Conservation (phyloP, 1,139 yeast genomes). For the Suhomyces bokatorum region DNA sequence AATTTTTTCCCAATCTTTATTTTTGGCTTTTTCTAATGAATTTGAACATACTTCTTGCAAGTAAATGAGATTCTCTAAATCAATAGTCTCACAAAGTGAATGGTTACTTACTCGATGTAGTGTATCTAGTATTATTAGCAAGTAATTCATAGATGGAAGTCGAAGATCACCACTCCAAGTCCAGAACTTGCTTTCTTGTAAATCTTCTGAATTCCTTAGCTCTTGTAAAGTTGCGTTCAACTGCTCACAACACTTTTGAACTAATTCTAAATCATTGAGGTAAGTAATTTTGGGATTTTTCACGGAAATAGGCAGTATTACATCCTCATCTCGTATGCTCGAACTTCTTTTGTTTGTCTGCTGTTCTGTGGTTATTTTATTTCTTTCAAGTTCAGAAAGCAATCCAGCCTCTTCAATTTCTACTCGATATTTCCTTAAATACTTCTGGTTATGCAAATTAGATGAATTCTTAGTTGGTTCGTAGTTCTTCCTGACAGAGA, state of each 20-base stretch:
- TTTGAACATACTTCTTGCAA: constrained; percentile 14
- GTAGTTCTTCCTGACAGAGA: constrained; percentile 19
- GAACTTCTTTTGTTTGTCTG: too few species aligned
- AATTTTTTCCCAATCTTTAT: constrained; percentile 7
- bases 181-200: not conserved
- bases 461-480: constrained; percentile 8
- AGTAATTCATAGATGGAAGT: constrained; percentile 3
- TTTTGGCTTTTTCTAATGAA: constrained; percentile 6
- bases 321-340: too few species aligned
- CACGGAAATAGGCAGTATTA: too few species aligned
- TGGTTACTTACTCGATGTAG: constrained; percentile 7
- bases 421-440: constrained; percentile 13
- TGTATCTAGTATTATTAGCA: constrained; percentile 8
- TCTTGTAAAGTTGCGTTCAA: not conserved
- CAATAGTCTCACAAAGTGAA: constrained; percentile 7
- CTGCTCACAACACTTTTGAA: not conserved
- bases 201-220: not conserved
- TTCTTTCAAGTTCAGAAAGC: too few species aligned
- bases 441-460: constrained; percentile 15
- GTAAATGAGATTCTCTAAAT: constrained; percentile 6
- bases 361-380: too few species aligned
- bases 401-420: constrained; percentile 1
- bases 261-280: not conserved
- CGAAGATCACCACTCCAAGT: not conserved
- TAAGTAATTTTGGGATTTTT: not conserved